Percentiles rank a stretch among this genome's conserved stretches.
Conservation (phyloP, 768 basidiomycete species). For the Arthromyces matolae region DNA sequence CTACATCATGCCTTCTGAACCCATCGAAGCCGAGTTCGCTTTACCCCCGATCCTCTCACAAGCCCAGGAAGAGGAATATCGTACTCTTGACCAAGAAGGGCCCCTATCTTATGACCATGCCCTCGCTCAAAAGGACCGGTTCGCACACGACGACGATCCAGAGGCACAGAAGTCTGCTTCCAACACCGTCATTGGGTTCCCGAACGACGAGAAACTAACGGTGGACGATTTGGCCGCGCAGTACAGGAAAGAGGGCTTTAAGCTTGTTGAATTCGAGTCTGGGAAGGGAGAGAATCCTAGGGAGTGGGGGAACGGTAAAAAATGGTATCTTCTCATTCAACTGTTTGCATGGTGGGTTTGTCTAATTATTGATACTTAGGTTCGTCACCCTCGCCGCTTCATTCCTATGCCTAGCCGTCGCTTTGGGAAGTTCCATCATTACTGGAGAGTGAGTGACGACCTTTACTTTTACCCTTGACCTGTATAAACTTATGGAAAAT, state of each 20-base stretch:
- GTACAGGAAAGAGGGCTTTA: slow-evolving; percentile 3
- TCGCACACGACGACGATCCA: too few species aligned
- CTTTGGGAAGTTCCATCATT: slow-evolving; percentile 36
- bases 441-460: slow-evolving; percentile 36
- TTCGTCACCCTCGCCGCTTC: slow-evolving; percentile 32
- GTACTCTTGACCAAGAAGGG: slow-evolving; percentile 10
- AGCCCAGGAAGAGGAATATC: slow-evolving; percentile 8
- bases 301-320: slow-evolving; percentile 16
- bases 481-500: background rate
- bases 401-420: slow-evolving; percentile 34
- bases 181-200: slow-evolving; percentile 6
- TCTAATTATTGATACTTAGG: slow-evolving; percentile 14
- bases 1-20: slow-evolving; percentile 12
- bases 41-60: slow-evolving; percentile 11
- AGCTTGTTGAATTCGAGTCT: slow-evolving; percentile 11
- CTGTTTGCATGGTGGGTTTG: background rate
- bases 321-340: slow-evolving; percentile 26
- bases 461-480: background rate
- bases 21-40: slow-evolving; percentile 9
- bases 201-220: slow-evolving; percentile 16
- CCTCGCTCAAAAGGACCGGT: too few species aligned
- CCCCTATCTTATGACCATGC: too few species aligned
- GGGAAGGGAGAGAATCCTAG: slow-evolving; percentile 8
- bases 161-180: slow-evolving; percentile 4
- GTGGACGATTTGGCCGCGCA: slow-evolving; percentile 35